Base-by-base conservation (phyloP, 2,329 filamentous ascomycete species). In the Fusarium humuli region DNA sequence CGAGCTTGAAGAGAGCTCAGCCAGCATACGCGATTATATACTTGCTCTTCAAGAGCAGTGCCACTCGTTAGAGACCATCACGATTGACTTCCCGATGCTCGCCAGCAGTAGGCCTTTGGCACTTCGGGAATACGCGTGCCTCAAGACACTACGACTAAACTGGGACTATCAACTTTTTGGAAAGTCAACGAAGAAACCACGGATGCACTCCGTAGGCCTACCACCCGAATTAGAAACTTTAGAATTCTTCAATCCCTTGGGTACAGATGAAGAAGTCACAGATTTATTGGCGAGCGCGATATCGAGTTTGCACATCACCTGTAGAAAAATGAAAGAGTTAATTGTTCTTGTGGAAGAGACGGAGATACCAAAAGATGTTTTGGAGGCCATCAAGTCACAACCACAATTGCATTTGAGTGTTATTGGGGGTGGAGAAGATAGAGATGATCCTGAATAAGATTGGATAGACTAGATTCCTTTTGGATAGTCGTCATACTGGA, bases 111-210 rank as follows among this genome's bases (percentile, higher is more conserved):
- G 80, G 18, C 77, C 84, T 6, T 70, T 85, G 16, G 77, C 81
- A 25, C 77, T 86, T 61, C 76, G 83, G 9, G 82, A 84, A 10
- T 86, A 85, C 37, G 75, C 73, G 6, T 73, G 73, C 0, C 78
- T 85, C 22, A 82, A 78, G 49, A 79, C 78, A 1, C 73, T 86
- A 9, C 78, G 81, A 30, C 48, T 86, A 27, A 83, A 82, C 65
- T 83, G 81, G 80, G 84, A 85, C 69, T 82, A 83, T 45, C 84
- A 86, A 65, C 80, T 86, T 2, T 85, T 84, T 34, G 84, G 84
- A 16, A 79, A 79, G 50, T 78, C 81, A 0, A 80, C 80, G n/a
- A 81, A 79, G 63, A 82, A 81, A 60, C 82, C 84, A 6, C 77
- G 84, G 6, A 66, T 85, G 48, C 79, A 83, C 58, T 84, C 83